Base-by-base conservation (phyloP, 306 rosid genomes). In the Cucurbita ficifolia region DNA sequence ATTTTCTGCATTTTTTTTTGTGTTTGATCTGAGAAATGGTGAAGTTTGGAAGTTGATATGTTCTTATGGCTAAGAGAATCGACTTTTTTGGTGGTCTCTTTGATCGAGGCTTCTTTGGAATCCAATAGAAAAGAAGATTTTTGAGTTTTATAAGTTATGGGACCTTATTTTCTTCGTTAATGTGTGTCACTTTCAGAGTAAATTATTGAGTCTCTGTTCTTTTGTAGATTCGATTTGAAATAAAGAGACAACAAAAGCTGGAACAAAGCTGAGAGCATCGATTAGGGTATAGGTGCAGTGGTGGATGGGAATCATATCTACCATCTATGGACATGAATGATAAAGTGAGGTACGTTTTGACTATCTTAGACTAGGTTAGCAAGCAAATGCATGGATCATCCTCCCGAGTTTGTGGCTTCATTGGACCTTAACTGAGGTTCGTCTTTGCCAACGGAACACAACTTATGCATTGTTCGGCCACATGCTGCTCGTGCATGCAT, bases 1-100 rank as follows among this genome's bases (percentile, higher is more conserved):
- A 42, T 60, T 35, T 17, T 75, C 33, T 73, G 75, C 92, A 87
- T 88, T 55, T 61, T 83, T 59, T 53, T 22, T 50, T 53, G n/a
- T 60, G 42, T 35, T 61, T 59, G 72, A 21, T 60, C 29, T 77
- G 21, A 19, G 36, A 71, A 60, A 18, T 10, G 63, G 19, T 29
- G 65, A 21, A 45, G 55, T 43, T 65, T 65, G 11, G 5, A 17
- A 64, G n/a, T 5, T 40, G 72, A 64, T 64, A 10, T 64, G 72
- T 43, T 65, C 2, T 14, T 16, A 36, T 63, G 29, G 21, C 14
- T 62, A 14, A 61, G 18, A 16, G 74, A 69, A 69, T 69, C 57
- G 7, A 22, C 73, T 68, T 68, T 60, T 42, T 11, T 65, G 72
- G 5, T 42, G 36, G 33, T 67, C 39, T 67, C 55, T 67, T 45